A percentile compares a stretch with the other conserved stretches of the same genome.
These are phyloP conservation scores for Chrysanthemum lavandulifolium DNA, from an alignment of 129 eudicot species.

Conservation along the genomic window DNA sequence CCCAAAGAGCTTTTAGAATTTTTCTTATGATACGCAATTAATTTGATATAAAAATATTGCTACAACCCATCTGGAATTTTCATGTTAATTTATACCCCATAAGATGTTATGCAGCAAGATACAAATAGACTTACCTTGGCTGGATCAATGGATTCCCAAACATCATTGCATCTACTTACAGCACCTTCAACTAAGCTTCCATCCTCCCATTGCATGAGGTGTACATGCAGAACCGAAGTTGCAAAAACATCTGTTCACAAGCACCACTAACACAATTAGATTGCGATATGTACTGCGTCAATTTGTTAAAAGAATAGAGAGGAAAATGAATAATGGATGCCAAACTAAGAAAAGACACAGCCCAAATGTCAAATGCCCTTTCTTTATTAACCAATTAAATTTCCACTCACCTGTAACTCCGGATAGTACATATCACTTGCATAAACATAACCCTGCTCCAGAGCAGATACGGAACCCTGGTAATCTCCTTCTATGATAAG, in stretches of 20 bases:
- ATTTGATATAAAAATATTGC: background rate
- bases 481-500: conserved; percentile 89
- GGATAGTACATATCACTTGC: conserved; percentile 84
- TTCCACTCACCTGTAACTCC: conserved; percentile 78
- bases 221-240: conserved; percentile 86
- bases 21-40: conserved; percentile 8
- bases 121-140: conserved; percentile 55
- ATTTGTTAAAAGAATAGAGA: conserved; percentile 9
- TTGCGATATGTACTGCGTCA: background rate
- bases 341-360: background rate
- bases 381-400: conserved; percentile 15
- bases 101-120: conserved; percentile 8
- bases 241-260: conserved; percentile 85
- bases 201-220: conserved; percentile 88
- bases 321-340: conserved; percentile 3
- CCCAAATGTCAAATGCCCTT: conserved; percentile 6
- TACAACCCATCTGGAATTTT: conserved; percentile 14
- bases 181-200: conserved; percentile 76
- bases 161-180: conserved; percentile 63
- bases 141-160: conserved; percentile 70
- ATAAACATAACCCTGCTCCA: conserved; percentile 59
- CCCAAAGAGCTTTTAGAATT: background rate
- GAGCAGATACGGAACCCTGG: conserved; percentile 63
- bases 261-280: conserved; percentile 16
- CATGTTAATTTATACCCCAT: conserved; percentile 20